Evolutionary conservation across 192 early-diverging fungal genomes (phyloP).

Genomic region (Coemansia sp.): DNA sequence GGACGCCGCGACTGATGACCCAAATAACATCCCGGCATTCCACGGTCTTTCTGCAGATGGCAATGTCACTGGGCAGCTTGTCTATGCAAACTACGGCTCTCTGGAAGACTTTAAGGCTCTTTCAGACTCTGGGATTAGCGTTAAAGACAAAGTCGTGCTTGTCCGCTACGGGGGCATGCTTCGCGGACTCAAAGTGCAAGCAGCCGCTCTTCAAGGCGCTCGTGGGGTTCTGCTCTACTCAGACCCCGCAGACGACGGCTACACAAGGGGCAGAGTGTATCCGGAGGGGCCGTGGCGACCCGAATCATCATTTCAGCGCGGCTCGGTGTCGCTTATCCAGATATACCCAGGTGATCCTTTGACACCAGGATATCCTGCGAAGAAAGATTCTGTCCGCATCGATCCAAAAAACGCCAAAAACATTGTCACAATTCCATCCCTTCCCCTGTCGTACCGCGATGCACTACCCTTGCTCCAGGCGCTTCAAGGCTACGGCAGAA

Average conservation of each 20-base stretch:
- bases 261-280: slow-evolving; percentile 51
- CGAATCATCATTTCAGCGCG: slow-evolving; percentile 57
- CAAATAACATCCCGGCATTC: slow-evolving; percentile 59
- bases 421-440: slow-evolving; percentile 60
- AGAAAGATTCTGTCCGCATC: slow-evolving; percentile 56
- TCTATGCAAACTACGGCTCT: slow-evolving; percentile 66
- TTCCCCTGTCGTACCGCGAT: slow-evolving; percentile 64
- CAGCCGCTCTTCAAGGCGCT: slow-evolving; percentile 58
- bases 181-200: slow-evolving; percentile 58
- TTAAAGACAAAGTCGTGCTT: slow-evolving; percentile 57
- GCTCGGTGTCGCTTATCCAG: slow-evolving; percentile 53
- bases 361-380: slow-evolving; percentile 62
- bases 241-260: slow-evolving; percentile 66
- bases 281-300: slow-evolving; percentile 64
- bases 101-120: slow-evolving; percentile 58
- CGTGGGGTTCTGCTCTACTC: slow-evolving; percentile 61
- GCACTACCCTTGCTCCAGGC: slow-evolving; percentile 60
- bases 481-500: slow-evolving; percentile 48
- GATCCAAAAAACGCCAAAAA: slow-evolving; percentile 51
- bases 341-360: slow-evolving; percentile 61
- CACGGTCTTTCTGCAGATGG: slow-evolving; percentile 62
- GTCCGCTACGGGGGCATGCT: slow-evolving; percentile 57
- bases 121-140: slow-evolving; percentile 29
- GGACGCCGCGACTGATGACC: slow-evolving; percentile 59
- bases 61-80: slow-evolving; percentile 60